Evolutionary conservation across 495 filamentous ascomycete genomes (phyloP).

Genomic region (Xylaria curta): DNA sequence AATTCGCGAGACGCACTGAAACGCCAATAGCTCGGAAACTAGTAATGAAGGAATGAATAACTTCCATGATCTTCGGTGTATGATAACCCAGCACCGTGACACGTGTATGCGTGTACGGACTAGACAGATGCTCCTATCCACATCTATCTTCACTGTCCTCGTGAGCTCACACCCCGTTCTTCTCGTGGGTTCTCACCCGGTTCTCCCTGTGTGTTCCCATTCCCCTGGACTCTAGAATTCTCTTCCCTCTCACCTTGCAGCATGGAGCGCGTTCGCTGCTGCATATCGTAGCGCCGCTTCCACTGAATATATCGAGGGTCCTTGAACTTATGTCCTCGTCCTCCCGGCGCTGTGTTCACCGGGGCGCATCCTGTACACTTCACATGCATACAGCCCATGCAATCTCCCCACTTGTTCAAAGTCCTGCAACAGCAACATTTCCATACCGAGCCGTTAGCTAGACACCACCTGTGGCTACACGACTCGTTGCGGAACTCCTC

Average conservation of each 20-base stretch:
- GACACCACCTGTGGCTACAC: background rate
- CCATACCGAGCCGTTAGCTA: background rate
- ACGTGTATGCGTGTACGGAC: background rate
- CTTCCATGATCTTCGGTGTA: too few species aligned
- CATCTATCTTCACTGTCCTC: background rate
- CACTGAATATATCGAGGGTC: background rate
- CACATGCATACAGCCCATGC: background rate
- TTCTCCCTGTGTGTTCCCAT: too few species aligned
- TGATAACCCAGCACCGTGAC: background rate
- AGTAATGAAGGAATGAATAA: too few species aligned
- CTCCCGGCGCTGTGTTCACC: background rate
- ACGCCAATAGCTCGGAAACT: too few species aligned
- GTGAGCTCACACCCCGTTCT: background rate
- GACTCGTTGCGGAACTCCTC: conserved; percentile 6
- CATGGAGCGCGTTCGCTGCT: background rate
- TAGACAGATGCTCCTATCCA: background rate
- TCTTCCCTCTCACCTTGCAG: background rate
- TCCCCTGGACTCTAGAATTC: background rate
- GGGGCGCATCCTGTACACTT: background rate
- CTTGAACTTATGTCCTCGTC: background rate
- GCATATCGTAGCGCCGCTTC: background rate
- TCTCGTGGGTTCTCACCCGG: too few species aligned
- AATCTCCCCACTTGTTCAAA: background rate
- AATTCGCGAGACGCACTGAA: too few species aligned
- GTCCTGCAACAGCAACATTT: background rate